Evolutionary conservation across 1,284 basidiomycete species (phyloP).

Genomic region (Cryptococcus jaspeensis): DNA sequence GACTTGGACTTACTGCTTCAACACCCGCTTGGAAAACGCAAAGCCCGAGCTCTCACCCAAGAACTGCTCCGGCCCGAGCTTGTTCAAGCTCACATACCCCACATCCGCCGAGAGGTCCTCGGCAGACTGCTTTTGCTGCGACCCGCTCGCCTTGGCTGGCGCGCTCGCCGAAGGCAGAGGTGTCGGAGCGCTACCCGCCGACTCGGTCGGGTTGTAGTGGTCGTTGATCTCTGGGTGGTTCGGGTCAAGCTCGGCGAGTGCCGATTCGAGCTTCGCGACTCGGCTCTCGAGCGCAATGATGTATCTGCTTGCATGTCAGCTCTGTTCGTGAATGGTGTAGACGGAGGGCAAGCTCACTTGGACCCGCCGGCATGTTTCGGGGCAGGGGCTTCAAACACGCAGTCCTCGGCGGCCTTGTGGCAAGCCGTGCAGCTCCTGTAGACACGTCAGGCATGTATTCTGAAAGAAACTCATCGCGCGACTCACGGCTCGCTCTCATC

Average conservation of each 20-base stretch:
- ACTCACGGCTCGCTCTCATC: conserved; percentile 9
- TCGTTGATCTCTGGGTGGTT: conserved; percentile 18
- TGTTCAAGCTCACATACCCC: not conserved
- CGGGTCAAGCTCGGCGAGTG: conserved; percentile 12
- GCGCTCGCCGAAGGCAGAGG: not conserved
- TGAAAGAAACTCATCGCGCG: not conserved
- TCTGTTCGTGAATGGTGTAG: no score
- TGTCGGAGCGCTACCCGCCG: not conserved
- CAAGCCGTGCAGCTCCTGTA: conserved; percentile 12
- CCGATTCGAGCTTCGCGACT: conserved; percentile 15
- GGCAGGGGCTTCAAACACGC: conserved; percentile 10
- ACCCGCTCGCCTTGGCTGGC: not conserved
- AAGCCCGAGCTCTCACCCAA: not conserved
- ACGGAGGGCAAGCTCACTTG: conserved; percentile 8
- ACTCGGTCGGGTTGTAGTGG: conserved; percentile 7
- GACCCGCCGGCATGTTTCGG: conserved; percentile 3
- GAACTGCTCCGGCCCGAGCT: not conserved
- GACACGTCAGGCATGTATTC: not conserved
- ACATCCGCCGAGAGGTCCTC: not conserved
- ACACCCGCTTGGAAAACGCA: not conserved
- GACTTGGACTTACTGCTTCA: not conserved
- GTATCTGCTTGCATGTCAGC: conserved; percentile 8
- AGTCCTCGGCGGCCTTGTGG: conserved; percentile 5
- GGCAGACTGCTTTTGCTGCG: not conserved
- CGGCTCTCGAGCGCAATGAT: conserved; percentile 15